Evolutionary conservation across 192 early-diverging fungal species (phyloP).

Genomic region (Coemansia sp.): DNA sequence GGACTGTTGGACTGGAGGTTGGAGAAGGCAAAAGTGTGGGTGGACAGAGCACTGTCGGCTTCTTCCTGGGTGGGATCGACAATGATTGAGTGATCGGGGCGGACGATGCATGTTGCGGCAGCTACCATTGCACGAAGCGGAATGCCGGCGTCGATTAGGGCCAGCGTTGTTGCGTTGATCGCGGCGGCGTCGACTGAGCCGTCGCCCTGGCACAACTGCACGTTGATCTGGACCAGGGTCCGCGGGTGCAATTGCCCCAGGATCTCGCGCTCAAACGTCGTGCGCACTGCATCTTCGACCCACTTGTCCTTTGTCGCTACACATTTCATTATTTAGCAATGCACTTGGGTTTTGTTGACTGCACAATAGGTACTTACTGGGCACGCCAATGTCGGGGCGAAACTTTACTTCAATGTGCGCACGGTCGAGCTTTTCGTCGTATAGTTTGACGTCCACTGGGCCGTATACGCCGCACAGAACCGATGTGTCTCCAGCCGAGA

Average conservation of each 20-base stretch:
- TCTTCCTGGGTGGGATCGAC: constrained; percentile 83
- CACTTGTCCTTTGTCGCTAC: constrained; percentile 67
- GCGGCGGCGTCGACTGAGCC: constrained; percentile 75
- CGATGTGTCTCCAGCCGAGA: constrained; percentile 70
- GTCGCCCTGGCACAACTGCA: constrained; percentile 82
- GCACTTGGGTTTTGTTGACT: neutral
- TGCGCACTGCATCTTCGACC: constrained; percentile 65
- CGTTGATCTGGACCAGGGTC: constrained; percentile 79
- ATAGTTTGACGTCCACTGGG: constrained; percentile 78
- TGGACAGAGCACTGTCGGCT: constrained; percentile 63
- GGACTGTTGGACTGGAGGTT: constrained; percentile 8
- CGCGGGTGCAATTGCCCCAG: constrained; percentile 81
- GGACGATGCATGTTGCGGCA: constrained; percentile 69
- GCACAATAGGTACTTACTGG: constrained; percentile 18
- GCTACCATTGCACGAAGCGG: constrained; percentile 70
- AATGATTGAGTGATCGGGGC: constrained; percentile 55
- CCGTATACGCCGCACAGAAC: constrained; percentile 82
- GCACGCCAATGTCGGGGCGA: constrained; percentile 62
- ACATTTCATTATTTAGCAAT: neutral
- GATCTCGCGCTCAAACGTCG: constrained; percentile 73
- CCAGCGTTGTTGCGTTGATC: constrained; percentile 80
- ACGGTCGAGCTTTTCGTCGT: constrained; percentile 87
- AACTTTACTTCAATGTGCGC: constrained; percentile 80
- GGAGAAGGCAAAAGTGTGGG: constrained; percentile 80
- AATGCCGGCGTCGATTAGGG: constrained; percentile 88